These are phyloP conservation scores for Quercus robur DNA, from an alignment of 306 rosid genomes.

Conservation along the genomic window DNA sequence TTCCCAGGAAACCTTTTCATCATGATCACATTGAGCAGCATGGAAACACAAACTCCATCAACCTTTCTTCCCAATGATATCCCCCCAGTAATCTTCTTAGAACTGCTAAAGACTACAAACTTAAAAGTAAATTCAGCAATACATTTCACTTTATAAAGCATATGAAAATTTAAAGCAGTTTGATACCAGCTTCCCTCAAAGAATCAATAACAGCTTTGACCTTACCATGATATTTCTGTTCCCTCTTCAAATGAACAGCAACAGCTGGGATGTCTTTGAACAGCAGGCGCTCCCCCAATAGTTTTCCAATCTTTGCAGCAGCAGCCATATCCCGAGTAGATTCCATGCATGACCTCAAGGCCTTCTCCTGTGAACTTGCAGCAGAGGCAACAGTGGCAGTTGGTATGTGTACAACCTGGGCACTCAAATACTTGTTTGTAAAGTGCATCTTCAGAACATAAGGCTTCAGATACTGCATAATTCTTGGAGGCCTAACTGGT, in stretches of 20 bases:
- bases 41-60: background rate
- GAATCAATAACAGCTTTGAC: slow-evolving; percentile 79
- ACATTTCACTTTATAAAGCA: background rate
- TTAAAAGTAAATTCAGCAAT: background rate
- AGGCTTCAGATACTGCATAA: slow-evolving; percentile 70
- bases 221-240: slow-evolving; percentile 93
- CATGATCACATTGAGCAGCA: background rate
- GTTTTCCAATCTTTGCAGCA: slow-evolving; percentile 80
- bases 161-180: slow-evolving; percentile 43
- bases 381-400: slow-evolving; percentile 83
- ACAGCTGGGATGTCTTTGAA: slow-evolving; percentile 75
- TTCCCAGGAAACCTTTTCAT: background rate
- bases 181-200: slow-evolving; percentile 70
- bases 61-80: background rate
- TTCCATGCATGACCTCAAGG: slow-evolving; percentile 60
- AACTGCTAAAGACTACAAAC: background rate
- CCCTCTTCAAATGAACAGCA: slow-evolving; percentile 74
- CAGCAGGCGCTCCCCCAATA: slow-evolving; percentile 77
- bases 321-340: slow-evolving; percentile 75
- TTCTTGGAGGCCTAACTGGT: slow-evolving; percentile 58
- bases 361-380: slow-evolving; percentile 83
- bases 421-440: slow-evolving; percentile 74
- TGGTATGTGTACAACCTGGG: slow-evolving; percentile 75
- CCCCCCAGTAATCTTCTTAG: background rate
- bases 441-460: slow-evolving; percentile 87